Evolutionary conservation across 2,329 filamentous ascomycete species (phyloP), one percentile per base, ranked within the genome.

Genomic region (Lasiodiplodia gonubiensis): DNA sequence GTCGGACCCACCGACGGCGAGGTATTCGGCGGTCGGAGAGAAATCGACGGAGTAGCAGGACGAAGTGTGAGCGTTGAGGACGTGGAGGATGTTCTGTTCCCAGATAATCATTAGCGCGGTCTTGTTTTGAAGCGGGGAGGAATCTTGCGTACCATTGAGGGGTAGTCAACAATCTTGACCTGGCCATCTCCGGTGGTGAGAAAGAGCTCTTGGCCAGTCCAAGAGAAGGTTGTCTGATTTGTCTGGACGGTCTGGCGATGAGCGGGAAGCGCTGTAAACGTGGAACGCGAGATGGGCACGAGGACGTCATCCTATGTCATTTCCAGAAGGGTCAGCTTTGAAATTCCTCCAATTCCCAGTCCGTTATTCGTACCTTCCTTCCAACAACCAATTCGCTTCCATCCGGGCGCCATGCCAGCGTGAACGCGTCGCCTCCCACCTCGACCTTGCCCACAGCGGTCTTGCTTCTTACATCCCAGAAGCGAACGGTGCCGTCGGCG

Each of bases 401-500:
- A 27, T 68, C 67, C 0, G 92, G 91, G 37, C 86, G 86, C 92
- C 92, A 94, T 0, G 86, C 88, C 68, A 94, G 81, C 12, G 89
- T 90, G 72, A 92, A 89, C 3, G 91, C 88, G 70, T 88, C 86
- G 8, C 88, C 90, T 18, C 89, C 82, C 4, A 85, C 86, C 71
- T 86, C 89, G 48, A 92, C 84, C 76, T 92, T 89, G 64, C 90
- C 91, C 70, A 90, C 85, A 72, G 89, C 89, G 1, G 86, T 85
- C 75, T 91, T 92, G 68, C 86, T 90, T 72, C 91, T 84, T 14
- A 93, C 90, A 74, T 94, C 92, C 92, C 92, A 94, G 72, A 94
- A 88, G 75, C 90, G 88, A 69, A 92, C 88, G 37, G 89, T 86
- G 2, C 92, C 92, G 74, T 94, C 92, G 53, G 83, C 86, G 71